These are phyloP conservation scores for Metarhizium sp. DNA, from an alignment of 2,329 filamentous ascomycete genomes.

Conservation along the genomic window DNA sequence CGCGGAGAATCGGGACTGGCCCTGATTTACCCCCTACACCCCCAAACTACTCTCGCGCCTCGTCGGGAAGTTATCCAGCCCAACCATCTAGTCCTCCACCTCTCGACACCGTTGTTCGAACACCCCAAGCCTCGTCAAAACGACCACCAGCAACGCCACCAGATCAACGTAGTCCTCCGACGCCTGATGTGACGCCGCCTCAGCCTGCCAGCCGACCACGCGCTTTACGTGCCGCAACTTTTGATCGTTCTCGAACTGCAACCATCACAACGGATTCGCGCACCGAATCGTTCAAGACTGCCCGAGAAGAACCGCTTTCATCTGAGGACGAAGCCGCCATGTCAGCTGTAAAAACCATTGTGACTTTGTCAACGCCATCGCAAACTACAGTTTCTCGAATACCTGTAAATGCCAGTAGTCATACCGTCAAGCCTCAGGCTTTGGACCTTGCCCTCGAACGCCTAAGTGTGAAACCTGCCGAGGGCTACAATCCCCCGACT, in stretches of 20 bases:
- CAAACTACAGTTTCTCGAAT: constrained; percentile 33
- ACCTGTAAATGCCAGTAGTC: constrained; percentile 15
- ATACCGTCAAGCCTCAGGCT: constrained; percentile 19
- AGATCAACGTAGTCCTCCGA: constrained; percentile 59
- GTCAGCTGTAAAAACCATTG: constrained; percentile 29
- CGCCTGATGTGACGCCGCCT: constrained; percentile 67
- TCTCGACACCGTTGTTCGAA: constrained; percentile 27
- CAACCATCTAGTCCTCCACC: constrained; percentile 31
- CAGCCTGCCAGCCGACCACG: constrained; percentile 35
- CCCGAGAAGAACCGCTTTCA: constrained; percentile 52
- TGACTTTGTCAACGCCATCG: constrained; percentile 32
- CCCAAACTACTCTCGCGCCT: constrained; percentile 49
- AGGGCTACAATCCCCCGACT: constrained; percentile 31
- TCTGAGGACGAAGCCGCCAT: constrained; percentile 49
- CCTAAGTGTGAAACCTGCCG: constrained; percentile 30
- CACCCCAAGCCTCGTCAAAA: constrained; percentile 26
- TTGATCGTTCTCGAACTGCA: constrained; percentile 45
- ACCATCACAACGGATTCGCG: constrained; percentile 50
- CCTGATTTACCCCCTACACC: constrained; percentile 53
- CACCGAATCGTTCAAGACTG: constrained; percentile 64
- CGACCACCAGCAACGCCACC: constrained; percentile 49
- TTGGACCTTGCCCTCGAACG: constrained; percentile 33
- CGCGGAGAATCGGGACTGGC: constrained; percentile 31
- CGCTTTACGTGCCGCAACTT: constrained; percentile 34
- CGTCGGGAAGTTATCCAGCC: constrained; percentile 40